phyloP scores from a whole-genome alignment of 768 basidiomycete genomes.

The Lactarius akahatsu region DNA sequence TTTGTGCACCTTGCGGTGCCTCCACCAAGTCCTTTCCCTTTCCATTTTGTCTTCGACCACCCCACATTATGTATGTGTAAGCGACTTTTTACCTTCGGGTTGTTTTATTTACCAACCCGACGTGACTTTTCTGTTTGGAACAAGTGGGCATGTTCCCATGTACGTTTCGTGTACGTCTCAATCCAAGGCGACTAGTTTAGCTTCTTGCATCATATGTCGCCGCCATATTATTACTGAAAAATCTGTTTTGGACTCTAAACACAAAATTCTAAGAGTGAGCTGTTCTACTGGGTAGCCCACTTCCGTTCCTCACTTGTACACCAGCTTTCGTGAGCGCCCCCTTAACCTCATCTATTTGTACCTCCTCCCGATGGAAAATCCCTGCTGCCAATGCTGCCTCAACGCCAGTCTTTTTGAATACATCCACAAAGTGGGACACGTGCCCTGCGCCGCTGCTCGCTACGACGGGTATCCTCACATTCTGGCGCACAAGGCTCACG shows the following conservation, averaged over 20 bases:
- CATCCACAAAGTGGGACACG: constrained; percentile 79
- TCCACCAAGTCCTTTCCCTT: neutral
- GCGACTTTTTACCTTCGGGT: constrained; percentile 11
- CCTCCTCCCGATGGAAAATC: constrained; percentile 92
- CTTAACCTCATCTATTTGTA: constrained; percentile 82
- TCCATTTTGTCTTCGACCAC: constrained; percentile 1
- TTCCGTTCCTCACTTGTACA: constrained; percentile 44
- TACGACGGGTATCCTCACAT: constrained; percentile 87
- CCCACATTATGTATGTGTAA: constrained; percentile 19
- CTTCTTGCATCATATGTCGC: constrained; percentile 24
- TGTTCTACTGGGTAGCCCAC: neutral
- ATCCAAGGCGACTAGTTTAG: constrained; percentile 17
- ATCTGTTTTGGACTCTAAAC: constrained; percentile 12
- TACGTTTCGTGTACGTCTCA: constrained; percentile 27
- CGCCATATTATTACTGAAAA: constrained; percentile 22
- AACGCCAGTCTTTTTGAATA: constrained; percentile 74
- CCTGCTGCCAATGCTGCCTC: constrained; percentile 96
- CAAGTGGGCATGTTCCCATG: constrained; percentile 19
- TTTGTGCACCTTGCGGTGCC: constrained; percentile 7
- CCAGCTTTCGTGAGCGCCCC: constrained; percentile 44
- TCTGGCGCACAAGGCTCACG: constrained; percentile 67
- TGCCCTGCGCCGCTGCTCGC: constrained; percentile 93
- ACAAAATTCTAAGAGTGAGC: neutral
- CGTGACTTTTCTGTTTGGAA: constrained; percentile 14
- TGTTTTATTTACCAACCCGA: constrained; percentile 19